Conservation (phyloP, 306 rosid genomes). For the Vigna reflexopilosa region DNA sequence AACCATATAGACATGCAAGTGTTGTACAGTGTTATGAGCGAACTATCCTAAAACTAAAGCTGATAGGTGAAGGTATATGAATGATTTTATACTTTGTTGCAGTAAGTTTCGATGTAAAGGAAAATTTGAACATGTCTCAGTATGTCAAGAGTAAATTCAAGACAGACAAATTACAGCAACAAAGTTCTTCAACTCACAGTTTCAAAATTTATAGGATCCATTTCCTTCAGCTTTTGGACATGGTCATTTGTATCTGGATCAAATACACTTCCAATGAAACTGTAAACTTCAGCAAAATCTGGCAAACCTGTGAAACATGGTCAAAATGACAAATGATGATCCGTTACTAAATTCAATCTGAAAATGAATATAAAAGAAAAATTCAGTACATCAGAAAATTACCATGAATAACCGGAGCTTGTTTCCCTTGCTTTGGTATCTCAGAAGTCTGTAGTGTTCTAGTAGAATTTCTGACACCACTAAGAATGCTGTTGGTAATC, state of each 20-base stretch:
- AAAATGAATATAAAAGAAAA: conserved; percentile 3
- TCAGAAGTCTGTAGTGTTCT: conserved; percentile 50
- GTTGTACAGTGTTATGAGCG: too few relatives aligned
- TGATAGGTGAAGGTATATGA: not conserved
- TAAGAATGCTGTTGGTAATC: conserved; percentile 46
- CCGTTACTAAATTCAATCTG: not conserved
- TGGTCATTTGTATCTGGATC: conserved; percentile 75
- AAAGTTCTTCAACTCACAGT: conserved; percentile 59
- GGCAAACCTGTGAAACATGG: conserved; percentile 60
- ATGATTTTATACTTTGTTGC: not conserved
- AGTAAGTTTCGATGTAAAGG: not conserved
- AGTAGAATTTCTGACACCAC: conserved; percentile 56
- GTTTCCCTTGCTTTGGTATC: conserved; percentile 60
- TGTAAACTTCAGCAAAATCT: conserved; percentile 76
- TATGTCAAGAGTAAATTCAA: not conserved
- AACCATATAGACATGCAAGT: too few relatives aligned
- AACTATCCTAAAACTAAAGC: too few relatives aligned
- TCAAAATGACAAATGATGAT: conserved; percentile 4
- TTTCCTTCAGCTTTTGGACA: conserved; percentile 77
- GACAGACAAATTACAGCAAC: conserved; percentile 6
- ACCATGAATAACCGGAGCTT: conserved; percentile 62
- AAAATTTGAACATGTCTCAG: not conserved
- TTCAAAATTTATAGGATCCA: conserved; percentile 87
- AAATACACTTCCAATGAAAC: conserved; percentile 49
- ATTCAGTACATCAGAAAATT: conserved; percentile 26